These are phyloP conservation scores for Cynanchum wilfordii DNA, from an alignment of 257 asterid species.

Conservation along the genomic window DNA sequence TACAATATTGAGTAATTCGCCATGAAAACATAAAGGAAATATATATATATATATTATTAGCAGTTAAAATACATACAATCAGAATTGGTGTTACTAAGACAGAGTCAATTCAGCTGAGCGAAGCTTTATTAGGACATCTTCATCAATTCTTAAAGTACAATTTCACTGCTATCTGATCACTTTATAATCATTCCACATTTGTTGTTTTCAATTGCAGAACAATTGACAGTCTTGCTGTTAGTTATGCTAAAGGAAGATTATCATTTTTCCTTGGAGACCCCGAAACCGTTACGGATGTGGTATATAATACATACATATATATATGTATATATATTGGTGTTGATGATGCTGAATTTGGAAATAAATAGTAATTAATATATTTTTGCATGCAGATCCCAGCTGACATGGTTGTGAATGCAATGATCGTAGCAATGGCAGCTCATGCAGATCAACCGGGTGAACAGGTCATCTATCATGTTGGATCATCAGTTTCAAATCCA, in stretches of 20 bases:
- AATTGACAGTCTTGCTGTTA: slow-evolving; percentile 77
- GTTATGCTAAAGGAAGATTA: slow-evolving; percentile 79
- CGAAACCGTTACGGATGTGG: slow-evolving; percentile 55
- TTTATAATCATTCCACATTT: neutral
- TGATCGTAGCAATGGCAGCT: slow-evolving; percentile 64
- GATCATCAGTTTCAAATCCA: slow-evolving; percentile 80
- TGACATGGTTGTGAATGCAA: slow-evolving; percentile 93
- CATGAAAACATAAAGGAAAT: too few relatives aligned
- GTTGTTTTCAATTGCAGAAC: slow-evolving; percentile 43
- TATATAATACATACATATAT: slow-evolving; percentile 30
- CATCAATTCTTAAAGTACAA: too few relatives aligned
- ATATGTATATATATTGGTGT: neutral
- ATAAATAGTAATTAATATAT: too few relatives aligned
- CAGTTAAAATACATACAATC: too few relatives aligned
- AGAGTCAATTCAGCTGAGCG: too few relatives aligned
- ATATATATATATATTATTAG: too few relatives aligned
- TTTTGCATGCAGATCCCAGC: slow-evolving; percentile 60
- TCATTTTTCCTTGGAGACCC: slow-evolving; percentile 63
- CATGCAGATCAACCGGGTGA: slow-evolving; percentile 38
- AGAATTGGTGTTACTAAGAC: too few relatives aligned
- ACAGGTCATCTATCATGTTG: slow-evolving; percentile 60
- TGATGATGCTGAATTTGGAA: neutral
- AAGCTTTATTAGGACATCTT: too few relatives aligned
- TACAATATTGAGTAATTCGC: too few relatives aligned
- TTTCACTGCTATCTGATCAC: neutral